phyloP scores from a whole-genome alignment of 2,329 filamentous ascomycete genomes.

The Exophiala bonariae region DNA sequence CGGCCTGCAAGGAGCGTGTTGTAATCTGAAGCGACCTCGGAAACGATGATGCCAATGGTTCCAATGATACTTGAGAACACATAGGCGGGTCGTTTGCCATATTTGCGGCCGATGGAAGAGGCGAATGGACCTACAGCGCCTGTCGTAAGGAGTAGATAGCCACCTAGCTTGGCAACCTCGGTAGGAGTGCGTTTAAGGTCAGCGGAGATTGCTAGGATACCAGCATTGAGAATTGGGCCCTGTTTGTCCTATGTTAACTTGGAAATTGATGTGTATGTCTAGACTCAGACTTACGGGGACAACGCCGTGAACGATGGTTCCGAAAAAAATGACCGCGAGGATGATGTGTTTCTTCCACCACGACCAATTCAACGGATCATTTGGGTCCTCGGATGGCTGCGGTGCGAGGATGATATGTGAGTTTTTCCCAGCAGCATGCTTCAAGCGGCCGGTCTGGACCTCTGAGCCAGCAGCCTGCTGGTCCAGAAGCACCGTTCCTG shows the following conservation, averaged over 20 bases:
- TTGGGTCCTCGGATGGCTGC: conserved; percentile 31
- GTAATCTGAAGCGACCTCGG: conserved; percentile 36
- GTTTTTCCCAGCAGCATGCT: conserved; percentile 28
- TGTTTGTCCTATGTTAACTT: too few species aligned
- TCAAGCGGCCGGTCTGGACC: conserved; percentile 11
- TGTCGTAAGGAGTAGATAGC: conserved; percentile 1
- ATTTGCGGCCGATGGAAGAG: conserved; percentile 37
- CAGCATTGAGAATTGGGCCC: conserved; percentile 32
- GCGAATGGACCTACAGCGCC: background rate
- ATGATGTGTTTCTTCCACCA: background rate
- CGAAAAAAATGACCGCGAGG: background rate
- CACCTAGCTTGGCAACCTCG: background rate
- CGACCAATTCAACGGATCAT: conserved; percentile 32
- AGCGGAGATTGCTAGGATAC: conserved; percentile 37
- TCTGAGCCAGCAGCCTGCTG: background rate
- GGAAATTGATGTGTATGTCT: background rate
- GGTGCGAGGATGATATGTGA: conserved; percentile 29
- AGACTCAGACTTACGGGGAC: background rate
- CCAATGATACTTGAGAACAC: conserved; percentile 38
- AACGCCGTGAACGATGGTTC: background rate
- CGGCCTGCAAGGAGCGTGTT: conserved; percentile 41
- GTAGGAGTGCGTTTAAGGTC: conserved; percentile 4
- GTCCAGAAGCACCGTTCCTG: background rate
- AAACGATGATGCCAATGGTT: conserved; percentile 39
- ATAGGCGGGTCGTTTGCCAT: conserved; percentile 44